These are phyloP conservation scores for Basipetospora sp. DNA, from an alignment of 2,329 filamentous ascomycete genomes.

Conservation along the genomic window DNA sequence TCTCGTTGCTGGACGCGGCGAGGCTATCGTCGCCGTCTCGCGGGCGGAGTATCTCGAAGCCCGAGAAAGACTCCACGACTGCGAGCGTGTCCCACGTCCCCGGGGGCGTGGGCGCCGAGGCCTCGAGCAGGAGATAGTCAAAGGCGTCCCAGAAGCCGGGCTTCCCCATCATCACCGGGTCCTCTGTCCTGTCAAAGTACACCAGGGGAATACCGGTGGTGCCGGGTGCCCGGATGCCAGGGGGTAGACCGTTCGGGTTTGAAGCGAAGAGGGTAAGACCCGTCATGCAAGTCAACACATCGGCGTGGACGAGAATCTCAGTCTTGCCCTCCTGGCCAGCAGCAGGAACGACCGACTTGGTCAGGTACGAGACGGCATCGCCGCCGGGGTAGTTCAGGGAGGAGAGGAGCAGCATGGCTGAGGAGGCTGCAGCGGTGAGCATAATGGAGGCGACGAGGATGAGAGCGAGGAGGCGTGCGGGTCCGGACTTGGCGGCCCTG, in stretches of 20 bases:
- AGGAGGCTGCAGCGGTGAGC: slow-evolving; percentile 44
- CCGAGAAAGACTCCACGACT: slow-evolving; percentile 42
- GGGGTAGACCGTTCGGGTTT: slow-evolving; percentile 23
- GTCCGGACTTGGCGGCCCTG: slow-evolving; percentile 43
- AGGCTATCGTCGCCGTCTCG: slow-evolving; percentile 15
- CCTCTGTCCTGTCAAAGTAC: slow-evolving; percentile 50
- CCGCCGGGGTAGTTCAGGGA: slow-evolving; percentile 90
- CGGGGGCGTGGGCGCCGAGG: slow-evolving; percentile 29
- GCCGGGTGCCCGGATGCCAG: slow-evolving; percentile 10
- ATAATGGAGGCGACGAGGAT: slow-evolving; percentile 42
- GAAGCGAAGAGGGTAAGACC: slow-evolving; percentile 53
- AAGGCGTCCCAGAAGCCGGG: slow-evolving; percentile 48
- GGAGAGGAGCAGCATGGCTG: slow-evolving; percentile 59
- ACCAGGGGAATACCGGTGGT: slow-evolving; percentile 14
- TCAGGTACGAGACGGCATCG: slow-evolving; percentile 50
- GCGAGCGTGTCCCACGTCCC: slow-evolving; percentile 41
- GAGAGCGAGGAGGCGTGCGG: slow-evolving; percentile 27
- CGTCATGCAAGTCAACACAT: slow-evolving; percentile 56
- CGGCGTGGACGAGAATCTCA: slow-evolving; percentile 40
- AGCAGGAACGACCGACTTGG: slow-evolving; percentile 20
- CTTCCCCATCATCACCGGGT: slow-evolving; percentile 25
- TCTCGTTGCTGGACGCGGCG: slow-evolving; percentile 7
- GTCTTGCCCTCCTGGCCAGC: slow-evolving; percentile 12
- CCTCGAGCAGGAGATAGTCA: slow-evolving; percentile 47
- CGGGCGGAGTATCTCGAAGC: slow-evolving; percentile 42